A percentile compares a stretch with the other conserved stretches of the same genome.
Conservation (phyloP, 345 rosid species). For the Gossypium rotundifolium region DNA sequence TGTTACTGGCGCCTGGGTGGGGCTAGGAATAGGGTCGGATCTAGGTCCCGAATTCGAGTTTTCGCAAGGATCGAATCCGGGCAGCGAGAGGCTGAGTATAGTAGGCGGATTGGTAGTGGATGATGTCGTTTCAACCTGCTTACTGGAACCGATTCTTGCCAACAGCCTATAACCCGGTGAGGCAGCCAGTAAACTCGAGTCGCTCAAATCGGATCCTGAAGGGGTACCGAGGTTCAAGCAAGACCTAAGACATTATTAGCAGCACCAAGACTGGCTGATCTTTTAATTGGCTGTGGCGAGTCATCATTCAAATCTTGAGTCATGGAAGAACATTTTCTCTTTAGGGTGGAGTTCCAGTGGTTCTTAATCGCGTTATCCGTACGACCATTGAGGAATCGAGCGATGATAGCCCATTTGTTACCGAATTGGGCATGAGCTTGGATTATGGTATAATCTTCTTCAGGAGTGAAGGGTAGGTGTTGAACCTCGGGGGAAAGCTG, state of each 20-base stretch:
- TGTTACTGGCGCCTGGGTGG: background rate
- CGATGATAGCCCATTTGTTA: conserved; percentile 82
- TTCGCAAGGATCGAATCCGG: conserved; percentile 49
- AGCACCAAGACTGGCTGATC: conserved; percentile 58
- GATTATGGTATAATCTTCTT: conserved; percentile 59
- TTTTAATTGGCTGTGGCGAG: conserved; percentile 44
- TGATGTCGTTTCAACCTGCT: conserved; percentile 29
- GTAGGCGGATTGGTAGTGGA: conserved; percentile 48
- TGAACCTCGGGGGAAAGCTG: conserved; percentile 82
- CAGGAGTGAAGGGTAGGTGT: conserved; percentile 60
- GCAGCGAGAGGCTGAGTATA: conserved; percentile 55
- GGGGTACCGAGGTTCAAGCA: conserved; percentile 56
- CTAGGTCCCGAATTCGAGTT: conserved; percentile 10
- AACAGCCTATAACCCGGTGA: conserved; percentile 40
- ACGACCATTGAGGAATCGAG: conserved; percentile 68
- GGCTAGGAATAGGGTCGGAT: conserved; percentile 15
- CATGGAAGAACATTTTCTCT: conserved; percentile 55
- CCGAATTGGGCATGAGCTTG: conserved; percentile 68
- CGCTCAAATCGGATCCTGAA: conserved; percentile 65
- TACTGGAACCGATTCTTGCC: conserved; percentile 28
- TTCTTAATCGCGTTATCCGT: conserved; percentile 77
- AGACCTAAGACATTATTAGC: conserved; percentile 35
- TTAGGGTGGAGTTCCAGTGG: conserved; percentile 81
- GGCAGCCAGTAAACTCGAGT: conserved; percentile 43
- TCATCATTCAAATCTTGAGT: conserved; percentile 27